Conservation (phyloP, 768 basidiomycete species). For the Trametes cubensis region DNA sequence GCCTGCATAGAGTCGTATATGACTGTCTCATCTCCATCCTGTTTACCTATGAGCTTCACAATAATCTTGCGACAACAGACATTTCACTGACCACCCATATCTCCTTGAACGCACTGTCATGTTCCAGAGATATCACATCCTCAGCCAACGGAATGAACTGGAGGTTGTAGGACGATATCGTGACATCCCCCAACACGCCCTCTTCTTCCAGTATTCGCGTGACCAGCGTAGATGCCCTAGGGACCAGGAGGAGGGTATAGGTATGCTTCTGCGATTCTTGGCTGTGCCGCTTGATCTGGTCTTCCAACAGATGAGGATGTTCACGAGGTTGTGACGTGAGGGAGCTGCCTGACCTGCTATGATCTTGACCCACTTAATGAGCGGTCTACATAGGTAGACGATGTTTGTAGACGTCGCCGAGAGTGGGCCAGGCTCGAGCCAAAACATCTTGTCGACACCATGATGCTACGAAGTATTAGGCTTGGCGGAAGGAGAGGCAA, state of each 20-base stretch:
- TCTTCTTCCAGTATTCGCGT: conserved; percentile 89
- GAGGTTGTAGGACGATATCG: conserved; percentile 83
- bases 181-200: conserved; percentile 96
- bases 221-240: conserved; percentile 84
- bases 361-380: conserved; percentile 81
- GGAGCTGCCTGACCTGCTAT: conserved; percentile 73
- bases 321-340: not conserved
- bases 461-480: conserved; percentile 68
- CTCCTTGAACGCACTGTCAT: conserved; percentile 83
- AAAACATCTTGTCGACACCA: conserved; percentile 99
- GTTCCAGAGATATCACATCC: conserved; percentile 89
- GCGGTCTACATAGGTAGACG: conserved; percentile 89
- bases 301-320: conserved; percentile 48
- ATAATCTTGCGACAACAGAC: not conserved
- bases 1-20: conserved; percentile 90
- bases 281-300: conserved; percentile 86
- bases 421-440: conserved; percentile 91
- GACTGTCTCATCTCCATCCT: conserved; percentile 94
- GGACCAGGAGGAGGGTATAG: conserved; percentile 87
- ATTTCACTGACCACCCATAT: conserved; percentile 77
- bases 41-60: conserved; percentile 8
- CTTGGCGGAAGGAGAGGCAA: no score
- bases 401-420: conserved; percentile 84
- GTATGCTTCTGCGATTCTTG: conserved; percentile 74
- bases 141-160: conserved; percentile 94